Conservation (phyloP, 345 rosid species). For the Citrus inodora region DNA sequence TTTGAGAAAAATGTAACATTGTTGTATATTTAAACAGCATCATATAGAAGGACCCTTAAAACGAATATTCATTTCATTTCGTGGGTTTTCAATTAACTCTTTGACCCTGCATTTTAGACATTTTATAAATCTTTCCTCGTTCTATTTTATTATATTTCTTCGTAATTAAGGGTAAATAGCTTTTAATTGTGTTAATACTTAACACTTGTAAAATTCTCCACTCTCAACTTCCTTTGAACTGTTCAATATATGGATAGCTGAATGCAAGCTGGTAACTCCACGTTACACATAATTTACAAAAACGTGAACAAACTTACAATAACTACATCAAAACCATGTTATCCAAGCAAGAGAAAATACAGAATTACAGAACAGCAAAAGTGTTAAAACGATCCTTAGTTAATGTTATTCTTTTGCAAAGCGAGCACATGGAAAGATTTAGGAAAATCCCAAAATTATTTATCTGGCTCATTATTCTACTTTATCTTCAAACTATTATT, state of each 20-base stretch:
- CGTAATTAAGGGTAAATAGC: background rate
- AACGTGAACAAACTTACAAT: background rate
- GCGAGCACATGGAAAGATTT: conserved; percentile 21
- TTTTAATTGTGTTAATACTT: background rate
- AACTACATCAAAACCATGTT: background rate
- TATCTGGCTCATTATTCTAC: conserved; percentile 17
- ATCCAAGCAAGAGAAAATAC: background rate
- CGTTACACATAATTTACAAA: background rate
- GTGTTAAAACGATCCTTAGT: too few species aligned
- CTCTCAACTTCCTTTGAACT: background rate
- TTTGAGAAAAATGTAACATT: too few species aligned
- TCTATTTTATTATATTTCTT: too few species aligned
- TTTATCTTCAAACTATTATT: conserved; percentile 12
- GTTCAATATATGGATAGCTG: background rate
- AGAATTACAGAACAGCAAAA: background rate
- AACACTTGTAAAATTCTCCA: too few species aligned
- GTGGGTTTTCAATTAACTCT: too few species aligned
- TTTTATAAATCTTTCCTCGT: too few species aligned
- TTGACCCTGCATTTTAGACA: too few species aligned
- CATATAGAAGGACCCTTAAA: too few species aligned
- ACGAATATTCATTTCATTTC: too few species aligned
- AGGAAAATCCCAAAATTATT: conserved; percentile 15
- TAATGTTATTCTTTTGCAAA: background rate
- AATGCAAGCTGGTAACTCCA: background rate
- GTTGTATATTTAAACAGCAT: too few species aligned